Percentiles rank a stretch among this genome's conserved stretches.
Evolutionary conservation across 1,284 basidiomycete genomes (phyloP).

Genomic region (Peniophora sp.): DNA sequence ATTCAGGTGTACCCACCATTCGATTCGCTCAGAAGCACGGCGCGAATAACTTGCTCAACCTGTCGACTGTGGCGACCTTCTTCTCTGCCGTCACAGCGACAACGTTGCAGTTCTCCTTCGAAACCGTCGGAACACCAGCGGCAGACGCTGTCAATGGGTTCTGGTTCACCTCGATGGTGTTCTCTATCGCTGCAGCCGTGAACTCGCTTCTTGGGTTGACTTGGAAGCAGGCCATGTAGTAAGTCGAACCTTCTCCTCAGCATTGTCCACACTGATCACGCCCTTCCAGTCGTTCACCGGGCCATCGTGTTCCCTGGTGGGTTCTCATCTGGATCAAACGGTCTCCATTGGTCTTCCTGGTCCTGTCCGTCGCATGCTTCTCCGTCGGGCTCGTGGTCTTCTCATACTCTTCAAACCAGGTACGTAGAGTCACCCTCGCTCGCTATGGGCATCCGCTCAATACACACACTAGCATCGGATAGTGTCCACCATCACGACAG

Average conservation of each 20-base stretch:
- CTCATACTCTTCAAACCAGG: constrained; percentile 55
- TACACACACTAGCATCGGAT: constrained; percentile 36
- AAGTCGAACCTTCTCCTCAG: constrained; percentile 23
- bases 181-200: constrained; percentile 69
- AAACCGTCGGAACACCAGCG: constrained; percentile 21
- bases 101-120: constrained; percentile 60
- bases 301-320: constrained; percentile 71
- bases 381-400: constrained; percentile 63
- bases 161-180: constrained; percentile 69
- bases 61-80: constrained; percentile 71
- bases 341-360: constrained; percentile 67
- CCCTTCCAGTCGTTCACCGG: constrained; percentile 41
- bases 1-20: constrained; percentile 65
- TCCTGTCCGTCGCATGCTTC: constrained; percentile 65
- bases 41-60: constrained; percentile 58
- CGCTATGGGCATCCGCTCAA: not conserved
- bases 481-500: constrained; percentile 65
- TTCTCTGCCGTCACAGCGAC: constrained; percentile 72
- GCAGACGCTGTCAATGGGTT: constrained; percentile 56
- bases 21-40: constrained; percentile 68
- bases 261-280: constrained; percentile 5
- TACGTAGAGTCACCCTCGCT: constrained; percentile 17
- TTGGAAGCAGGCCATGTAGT: constrained; percentile 78
- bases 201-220: constrained; percentile 66
- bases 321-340: constrained; percentile 74